Evolutionary conservation across 179 eudicot genomes (phyloP), one percentile per base, ranked within the genome.

Genomic region (Vitellaria paradoxa): DNA sequence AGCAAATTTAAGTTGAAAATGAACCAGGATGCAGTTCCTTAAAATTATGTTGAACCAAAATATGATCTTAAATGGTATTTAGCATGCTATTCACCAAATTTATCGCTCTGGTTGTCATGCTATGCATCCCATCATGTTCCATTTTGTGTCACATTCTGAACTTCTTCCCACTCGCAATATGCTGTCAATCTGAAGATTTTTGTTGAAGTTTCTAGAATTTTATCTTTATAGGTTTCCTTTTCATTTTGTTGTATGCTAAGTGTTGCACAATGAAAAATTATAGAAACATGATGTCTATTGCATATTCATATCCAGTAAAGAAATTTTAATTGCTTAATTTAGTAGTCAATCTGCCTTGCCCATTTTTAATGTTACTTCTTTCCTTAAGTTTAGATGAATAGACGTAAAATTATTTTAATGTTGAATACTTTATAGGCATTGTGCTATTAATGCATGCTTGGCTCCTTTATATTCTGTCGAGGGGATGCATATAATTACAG

Each of bases 401-500:
- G 8, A 46, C 15, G 49, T 6, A 7, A 55, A 78, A 13, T 62
- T 50, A 20, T 67, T 46, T 68, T 23, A 56, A 20, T 67, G 61
- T 61, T 74, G 49, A 52, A 60, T 49, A 37, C 60, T 15, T 65
- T 73, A 45, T 87, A 96, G 99, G 91, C 99, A 96, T 81, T 79
- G 81, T 76, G 97, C 99, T 47, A 81, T 96, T 66, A 96, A 96
- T 89, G 98, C 99, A 68, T 96, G 98, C 92, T 90, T 96, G 86
- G 91, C 99, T 80, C 99, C 99, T 64, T 80, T 96, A 53, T 96
- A 96, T 83, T 92, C 99, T 52, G 93, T 96, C 18, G 99, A 96
- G 87, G 99, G 99, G 82, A 92, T 92, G 98, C 99, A 96, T 85
- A 92, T 96, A 45, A 92, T 96, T 82, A 94, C 99, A 23, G 94